A percentile compares a stretch with the other conserved stretches of the same genome.
phyloP scores from a whole-genome alignment of 768 basidiomycete genomes.

The Xerocomellus amylosporus region DNA sequence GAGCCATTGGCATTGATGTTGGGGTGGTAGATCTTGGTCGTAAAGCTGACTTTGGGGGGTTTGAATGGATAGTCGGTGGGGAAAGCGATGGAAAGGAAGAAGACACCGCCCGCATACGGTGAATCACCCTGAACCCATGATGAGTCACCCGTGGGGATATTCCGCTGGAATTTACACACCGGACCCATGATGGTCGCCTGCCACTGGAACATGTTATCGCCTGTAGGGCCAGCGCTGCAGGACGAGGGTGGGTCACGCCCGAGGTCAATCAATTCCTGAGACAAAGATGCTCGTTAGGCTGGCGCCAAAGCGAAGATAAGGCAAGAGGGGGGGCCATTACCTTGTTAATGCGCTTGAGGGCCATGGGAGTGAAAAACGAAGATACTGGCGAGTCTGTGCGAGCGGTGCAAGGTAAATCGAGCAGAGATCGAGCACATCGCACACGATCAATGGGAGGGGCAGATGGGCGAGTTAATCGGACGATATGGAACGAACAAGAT shows the following conservation, averaged over 20 bases:
- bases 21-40: conserved; percentile 99
- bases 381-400: conserved; percentile 16
- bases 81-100: conserved; percentile 94
- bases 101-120: conserved; percentile 98
- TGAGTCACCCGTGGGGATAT: conserved; percentile 21
- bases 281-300: background rate
- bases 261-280: conserved; percentile 97
- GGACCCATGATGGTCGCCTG: conserved; percentile 99
- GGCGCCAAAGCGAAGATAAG: conserved; percentile 7
- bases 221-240: conserved; percentile 97
- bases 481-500: background rate
- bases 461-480: background rate
- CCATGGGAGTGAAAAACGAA: conserved; percentile 52
- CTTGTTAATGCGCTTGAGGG: conserved; percentile 99
- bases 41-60: conserved; percentile 99
- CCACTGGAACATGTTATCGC: conserved; percentile 99
- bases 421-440: conserved; percentile 37
- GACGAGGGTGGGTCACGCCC: conserved; percentile 99
- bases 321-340: conserved; percentile 37
- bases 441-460: conserved; percentile 32
- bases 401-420: conserved; percentile 15
- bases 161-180: conserved; percentile 48
- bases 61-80: conserved; percentile 99
- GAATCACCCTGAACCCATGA: conserved; percentile 74
- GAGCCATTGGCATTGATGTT: conserved; percentile 99